Evolutionary conservation across 2,329 filamentous ascomycete genomes (phyloP).

Genomic region (Alternaria burnsii): DNA sequence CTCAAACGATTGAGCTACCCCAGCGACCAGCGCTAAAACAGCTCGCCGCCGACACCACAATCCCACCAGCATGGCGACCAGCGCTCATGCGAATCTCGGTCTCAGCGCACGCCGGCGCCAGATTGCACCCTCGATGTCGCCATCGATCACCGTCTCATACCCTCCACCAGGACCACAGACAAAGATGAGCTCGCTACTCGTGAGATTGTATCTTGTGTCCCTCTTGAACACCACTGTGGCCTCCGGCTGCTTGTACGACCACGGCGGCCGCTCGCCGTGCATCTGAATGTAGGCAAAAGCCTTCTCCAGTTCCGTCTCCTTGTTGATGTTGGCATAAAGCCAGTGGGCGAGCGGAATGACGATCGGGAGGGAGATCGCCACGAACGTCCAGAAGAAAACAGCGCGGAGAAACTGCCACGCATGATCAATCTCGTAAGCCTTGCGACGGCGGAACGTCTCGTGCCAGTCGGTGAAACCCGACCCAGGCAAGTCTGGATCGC

Average conservation of each 20-base stretch:
- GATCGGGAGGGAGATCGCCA: background rate
- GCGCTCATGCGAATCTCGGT: conserved; percentile 15
- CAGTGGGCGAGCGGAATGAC: conserved; percentile 1
- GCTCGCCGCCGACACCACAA: background rate
- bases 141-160: conserved; percentile 14
- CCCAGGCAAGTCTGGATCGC: conserved; percentile 15
- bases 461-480: conserved; percentile 21
- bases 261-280: conserved; percentile 10
- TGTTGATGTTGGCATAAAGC: background rate
- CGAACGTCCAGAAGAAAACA: conserved; percentile 3
- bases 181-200: conserved; percentile 15
- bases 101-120: conserved; percentile 11
- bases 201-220: conserved; percentile 18
- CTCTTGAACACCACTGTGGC: conserved; percentile 2
- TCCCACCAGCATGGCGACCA: conserved; percentile 1
- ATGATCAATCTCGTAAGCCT: conserved; percentile 7
- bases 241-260: conserved; percentile 1
- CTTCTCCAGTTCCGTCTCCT: background rate
- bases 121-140: conserved; percentile 11
- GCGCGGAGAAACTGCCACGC: background rate
- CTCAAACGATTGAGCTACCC: background rate
- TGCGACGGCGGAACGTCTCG: conserved; percentile 7
- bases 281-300: background rate
- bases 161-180: conserved; percentile 16
- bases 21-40: background rate